Evolutionary conservation across 179 eudicot species (phyloP).

Genomic region (Dionaea muscipula): DNA sequence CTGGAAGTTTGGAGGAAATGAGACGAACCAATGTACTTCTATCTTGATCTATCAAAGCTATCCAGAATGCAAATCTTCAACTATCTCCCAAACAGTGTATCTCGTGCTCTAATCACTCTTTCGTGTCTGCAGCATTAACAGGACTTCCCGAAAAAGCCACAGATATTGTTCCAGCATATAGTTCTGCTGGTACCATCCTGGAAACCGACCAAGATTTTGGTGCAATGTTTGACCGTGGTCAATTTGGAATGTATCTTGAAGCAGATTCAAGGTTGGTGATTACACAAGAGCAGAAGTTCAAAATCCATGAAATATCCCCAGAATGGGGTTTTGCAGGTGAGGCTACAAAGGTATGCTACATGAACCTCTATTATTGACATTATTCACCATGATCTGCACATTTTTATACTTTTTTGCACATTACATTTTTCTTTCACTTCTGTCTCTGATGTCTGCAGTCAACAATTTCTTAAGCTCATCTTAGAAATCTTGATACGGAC

Average conservation of each 20-base stretch:
- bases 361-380: constrained; percentile 1
- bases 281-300: constrained; percentile 52
- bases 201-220: constrained; percentile 20
- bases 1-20: constrained; percentile 15
- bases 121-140: constrained; percentile 20
- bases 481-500: no score
- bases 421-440: no score
- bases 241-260: constrained; percentile 34
- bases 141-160: constrained; percentile 27
- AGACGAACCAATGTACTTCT: constrained; percentile 17
- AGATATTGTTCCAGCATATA: constrained; percentile 21
- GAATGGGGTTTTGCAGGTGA: constrained; percentile 60
- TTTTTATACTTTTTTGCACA: not conserved
- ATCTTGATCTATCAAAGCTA: not conserved
- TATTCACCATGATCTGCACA: not conserved
- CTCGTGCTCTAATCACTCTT: constrained; percentile 8
- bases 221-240: constrained; percentile 36
- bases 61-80: constrained; percentile 6
- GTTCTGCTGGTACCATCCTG: constrained; percentile 19
- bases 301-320: constrained; percentile 66
- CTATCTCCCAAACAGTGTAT: not conserved
- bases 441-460: no score
- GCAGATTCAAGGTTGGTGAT: constrained; percentile 45
- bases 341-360: constrained; percentile 50
- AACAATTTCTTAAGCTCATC: no score